These are phyloP conservation scores for Lathyrus tuberosus DNA, from an alignment of 306 rosid species.

Conservation along the genomic window DNA sequence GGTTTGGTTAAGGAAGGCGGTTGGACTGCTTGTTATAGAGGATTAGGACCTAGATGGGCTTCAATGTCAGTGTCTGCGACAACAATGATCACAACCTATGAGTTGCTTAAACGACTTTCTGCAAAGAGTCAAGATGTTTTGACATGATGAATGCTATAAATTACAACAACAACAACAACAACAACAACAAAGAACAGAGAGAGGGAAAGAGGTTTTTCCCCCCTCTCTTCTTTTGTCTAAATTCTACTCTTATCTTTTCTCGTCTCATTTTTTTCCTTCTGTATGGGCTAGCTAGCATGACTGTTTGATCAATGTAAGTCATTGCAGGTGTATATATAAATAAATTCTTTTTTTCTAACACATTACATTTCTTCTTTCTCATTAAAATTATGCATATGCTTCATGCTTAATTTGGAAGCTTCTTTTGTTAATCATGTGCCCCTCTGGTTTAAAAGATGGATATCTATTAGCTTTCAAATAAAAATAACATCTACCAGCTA, in stretches of 20 bases:
- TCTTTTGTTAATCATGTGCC: conserved; percentile 1
- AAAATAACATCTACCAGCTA: conserved; percentile 17
- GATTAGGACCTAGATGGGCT: conserved; percentile 89
- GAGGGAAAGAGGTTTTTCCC: conserved; percentile 14
- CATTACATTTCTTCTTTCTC: conserved; percentile 1
- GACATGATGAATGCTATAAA: conserved; percentile 41
- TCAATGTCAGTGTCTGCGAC: conserved; percentile 93
- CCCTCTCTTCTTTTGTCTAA: conserved; percentile 34
- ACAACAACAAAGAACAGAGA: conserved; percentile 9
- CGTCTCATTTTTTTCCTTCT: conserved; percentile 14
- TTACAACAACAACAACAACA: background rate
- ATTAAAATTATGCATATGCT: conserved; percentile 24
- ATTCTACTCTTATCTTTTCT: conserved; percentile 32
- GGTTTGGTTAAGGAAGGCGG: conserved; percentile 85
- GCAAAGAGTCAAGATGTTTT: conserved; percentile 70
- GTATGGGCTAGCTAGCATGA: conserved; percentile 32
- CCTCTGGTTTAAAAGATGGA: conserved; percentile 12
- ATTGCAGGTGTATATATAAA: conserved; percentile 42
- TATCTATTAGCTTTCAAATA: conserved; percentile 16
- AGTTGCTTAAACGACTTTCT: conserved; percentile 82
- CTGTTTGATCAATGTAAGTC: conserved; percentile 42
- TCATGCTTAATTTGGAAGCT: conserved; percentile 39
- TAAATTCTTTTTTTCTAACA: conserved; percentile 32
- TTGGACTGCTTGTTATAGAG: conserved; percentile 88
- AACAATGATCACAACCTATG: conserved; percentile 93